These are phyloP conservation scores for Dimocarpus longan DNA, from an alignment of 345 rosid genomes.

Conservation along the genomic window DNA sequence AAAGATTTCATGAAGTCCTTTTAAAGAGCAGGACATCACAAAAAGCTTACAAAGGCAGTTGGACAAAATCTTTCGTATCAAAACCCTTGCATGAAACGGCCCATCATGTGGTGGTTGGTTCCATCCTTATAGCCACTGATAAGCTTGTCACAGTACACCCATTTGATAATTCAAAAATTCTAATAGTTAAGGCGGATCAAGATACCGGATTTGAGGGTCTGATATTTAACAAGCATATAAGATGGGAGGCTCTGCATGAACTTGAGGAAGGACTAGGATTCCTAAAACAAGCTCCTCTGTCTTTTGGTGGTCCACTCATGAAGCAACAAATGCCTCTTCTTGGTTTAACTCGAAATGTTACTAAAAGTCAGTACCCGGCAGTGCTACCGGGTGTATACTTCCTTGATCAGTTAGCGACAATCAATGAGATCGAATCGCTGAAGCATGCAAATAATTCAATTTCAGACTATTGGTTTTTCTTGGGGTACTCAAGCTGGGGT, in stretches of 20 bases:
- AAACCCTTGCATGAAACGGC: constrained; percentile 26
- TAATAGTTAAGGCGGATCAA: constrained; percentile 61
- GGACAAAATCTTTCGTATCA: constrained; percentile 29
- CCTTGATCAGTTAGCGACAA: constrained; percentile 61
- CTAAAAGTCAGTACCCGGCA: constrained; percentile 39
- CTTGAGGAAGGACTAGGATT: constrained; percentile 52
- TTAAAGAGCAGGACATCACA: constrained; percentile 42
- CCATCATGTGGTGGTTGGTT: constrained; percentile 51
- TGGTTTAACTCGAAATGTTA: constrained; percentile 54
- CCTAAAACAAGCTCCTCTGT: constrained; percentile 67
- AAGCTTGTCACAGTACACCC: constrained; percentile 50
- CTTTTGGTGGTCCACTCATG: constrained; percentile 75
- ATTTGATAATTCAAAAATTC: constrained; percentile 65
- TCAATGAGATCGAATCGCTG: constrained; percentile 47
- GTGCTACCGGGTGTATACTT: constrained; percentile 69
- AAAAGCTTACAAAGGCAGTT: constrained; percentile 25
- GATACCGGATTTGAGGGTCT: constrained; percentile 70
- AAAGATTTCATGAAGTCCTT: constrained; percentile 53
- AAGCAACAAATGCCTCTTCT: constrained; percentile 61
- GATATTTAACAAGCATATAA: constrained; percentile 69
- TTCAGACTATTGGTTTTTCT: constrained; percentile 81
- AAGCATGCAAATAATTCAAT: constrained; percentile 48
- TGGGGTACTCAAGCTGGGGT: constrained; percentile 83
- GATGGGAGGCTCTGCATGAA: constrained; percentile 69
- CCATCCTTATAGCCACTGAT: constrained; percentile 69